Base-by-base conservation (phyloP, 495 filamentous ascomycete species). In the Tuber umbilicatum region DNA sequence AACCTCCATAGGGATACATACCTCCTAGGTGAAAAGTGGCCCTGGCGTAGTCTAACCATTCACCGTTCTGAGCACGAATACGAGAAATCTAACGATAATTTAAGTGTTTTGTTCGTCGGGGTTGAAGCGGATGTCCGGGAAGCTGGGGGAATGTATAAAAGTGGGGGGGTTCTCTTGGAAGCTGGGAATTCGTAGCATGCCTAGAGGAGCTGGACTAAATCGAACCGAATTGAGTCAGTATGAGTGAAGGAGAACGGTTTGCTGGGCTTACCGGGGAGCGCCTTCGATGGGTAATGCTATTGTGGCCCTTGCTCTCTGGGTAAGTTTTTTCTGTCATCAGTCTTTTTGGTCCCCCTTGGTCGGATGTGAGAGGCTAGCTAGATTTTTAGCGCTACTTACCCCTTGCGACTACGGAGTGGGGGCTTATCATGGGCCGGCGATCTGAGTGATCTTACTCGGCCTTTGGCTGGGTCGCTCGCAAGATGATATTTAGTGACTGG, bases 191-290 rank as follows among this genome's bases (percentile, higher is more conserved):
- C 12, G 27, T 35, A 64, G 14, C 27, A 0, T 6, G 55, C 4
- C 27, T 17, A 31, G 27, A 35, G 14, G 0, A 35, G 17, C 6
- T 64, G 55, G 35, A 14, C 55, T 35, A 1, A 31, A 17, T 1
- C 27, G 27, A 31, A 35, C 14, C 35, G 27, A 5, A 17, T 5
- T 64, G 5, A 35, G 14, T 31, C 55, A 12, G 35, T 64, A 64
- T 7, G 27, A 64, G 55, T 6, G 55, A 64, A 64, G 55, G 12
- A 64, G 27, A 35, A 27, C 12, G 14, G 4, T 91, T 85, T 80
- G 87, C 87, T 81, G 90, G 90, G 83, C 85, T 91, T 73, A 86
- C 85, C 67, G 90, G 90, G 81, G 84, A 83, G 78, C 84, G 84
- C 21, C 85, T 92, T 67, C 88, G 87, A 19, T 74, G 89, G 74